A percentile compares a stretch with the other conserved stretches of the same genome.
Evolutionary conservation across 257 asterid genomes (phyloP).

Genomic region (Nicotiana otophora): DNA sequence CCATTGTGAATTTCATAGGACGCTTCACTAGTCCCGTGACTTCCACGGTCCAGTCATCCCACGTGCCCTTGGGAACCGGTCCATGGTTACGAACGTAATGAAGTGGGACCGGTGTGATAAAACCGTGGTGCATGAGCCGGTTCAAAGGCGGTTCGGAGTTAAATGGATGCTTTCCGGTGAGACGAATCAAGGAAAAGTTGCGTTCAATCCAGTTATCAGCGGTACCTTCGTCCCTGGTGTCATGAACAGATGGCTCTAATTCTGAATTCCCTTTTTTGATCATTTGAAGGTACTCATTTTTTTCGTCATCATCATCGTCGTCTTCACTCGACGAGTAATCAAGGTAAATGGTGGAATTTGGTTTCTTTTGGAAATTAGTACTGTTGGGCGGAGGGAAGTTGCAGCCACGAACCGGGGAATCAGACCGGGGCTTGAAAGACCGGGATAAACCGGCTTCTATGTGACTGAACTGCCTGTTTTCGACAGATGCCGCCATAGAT

Average conservation of each 20-base stretch:
- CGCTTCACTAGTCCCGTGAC: slow-evolving; percentile 61
- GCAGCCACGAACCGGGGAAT: slow-evolving; percentile 56
- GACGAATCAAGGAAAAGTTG: slow-evolving; percentile 67
- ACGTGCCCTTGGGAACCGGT: slow-evolving; percentile 54
- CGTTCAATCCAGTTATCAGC: slow-evolving; percentile 82
- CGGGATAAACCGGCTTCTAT: slow-evolving; percentile 41
- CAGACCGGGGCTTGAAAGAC: slow-evolving; percentile 45
- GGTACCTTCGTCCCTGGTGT: slow-evolving; percentile 62
- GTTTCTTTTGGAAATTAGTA: slow-evolving; percentile 12
- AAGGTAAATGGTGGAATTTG: background rate
- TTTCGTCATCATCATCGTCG: slow-evolving; percentile 37
- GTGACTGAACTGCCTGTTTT: slow-evolving; percentile 50
- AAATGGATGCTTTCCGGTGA: slow-evolving; percentile 95
- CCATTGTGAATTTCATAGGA: slow-evolving; percentile 64
- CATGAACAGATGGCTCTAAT: slow-evolving; percentile 55
- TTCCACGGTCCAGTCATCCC: slow-evolving; percentile 77
- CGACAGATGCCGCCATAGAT: slow-evolving; percentile 76
- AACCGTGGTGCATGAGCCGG: slow-evolving; percentile 85
- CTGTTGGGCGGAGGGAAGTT: slow-evolving; percentile 27
- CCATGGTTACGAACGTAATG: slow-evolving; percentile 99
- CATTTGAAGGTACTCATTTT: slow-evolving; percentile 13
- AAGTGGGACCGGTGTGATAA: slow-evolving; percentile 90
- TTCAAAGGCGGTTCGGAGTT: slow-evolving; percentile 84
- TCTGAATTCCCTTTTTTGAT: slow-evolving; percentile 52
- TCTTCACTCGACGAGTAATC: slow-evolving; percentile 45